Base-by-base conservation (phyloP, 805 yeast species). In the Lipomyces starkeyi region DNA sequence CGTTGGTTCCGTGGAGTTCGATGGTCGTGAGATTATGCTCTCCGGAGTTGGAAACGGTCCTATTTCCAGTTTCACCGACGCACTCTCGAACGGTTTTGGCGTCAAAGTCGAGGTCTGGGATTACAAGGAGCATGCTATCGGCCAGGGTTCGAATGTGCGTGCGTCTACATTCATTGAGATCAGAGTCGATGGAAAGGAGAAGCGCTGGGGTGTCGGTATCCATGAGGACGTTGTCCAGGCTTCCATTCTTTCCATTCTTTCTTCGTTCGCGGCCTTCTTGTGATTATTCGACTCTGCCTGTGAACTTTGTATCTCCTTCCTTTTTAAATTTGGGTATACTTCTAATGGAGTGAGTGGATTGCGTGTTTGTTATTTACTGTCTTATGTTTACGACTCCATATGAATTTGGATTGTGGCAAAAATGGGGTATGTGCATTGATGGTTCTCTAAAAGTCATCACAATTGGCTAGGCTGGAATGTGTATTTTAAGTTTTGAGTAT, bases 181-280 rank as follows among this genome's bases (percentile, higher is more conserved):
- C 56, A 82, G 80, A 27, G 79, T 78, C 58, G 81, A 80, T 63
- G 70, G 64, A 20, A 78, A 80, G 59, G 82, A 82, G 70, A 75
- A 80, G 75, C 61, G 75, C 65, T 93, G 97, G 97, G 98, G 98
- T 80, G 93, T 93, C 67, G 98, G 97, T 76, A 87, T 92, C 70
- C 89, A 91, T 77, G 94, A 88, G 79, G 97, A 93, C 80, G 95
- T 91, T 64, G 89, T 97, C 32, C 89, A 88, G 76, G 95, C 97
- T 59, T 88, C 97, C 5, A 85, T 91, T 73, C 76, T 79, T 60
- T 82, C 84, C n/a, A 76, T 81, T n/a, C 73, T 81, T 17, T 77
- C 82, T 47, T 81, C 77, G 4, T 63, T 69, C 55, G 61, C 72
- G 3, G 62, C 62, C 34, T 61, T 69, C 57, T 63, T 68, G 70